Evolutionary conservation across 257 asterid genomes (phyloP).

Genomic region (Fraxinus americana): DNA sequence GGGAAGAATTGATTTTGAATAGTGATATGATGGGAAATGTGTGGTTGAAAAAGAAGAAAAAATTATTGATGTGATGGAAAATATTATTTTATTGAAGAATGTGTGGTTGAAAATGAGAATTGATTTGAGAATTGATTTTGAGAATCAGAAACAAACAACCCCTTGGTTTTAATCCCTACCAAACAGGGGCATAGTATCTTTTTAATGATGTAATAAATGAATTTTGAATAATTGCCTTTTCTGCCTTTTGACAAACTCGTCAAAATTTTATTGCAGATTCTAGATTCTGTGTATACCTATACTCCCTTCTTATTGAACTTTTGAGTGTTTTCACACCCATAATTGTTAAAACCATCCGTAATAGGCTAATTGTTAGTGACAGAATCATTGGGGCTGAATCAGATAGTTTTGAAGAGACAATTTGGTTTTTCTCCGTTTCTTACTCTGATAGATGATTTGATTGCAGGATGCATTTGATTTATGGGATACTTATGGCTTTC

Average conservation of each 20-base stretch:
- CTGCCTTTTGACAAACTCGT: neutral
- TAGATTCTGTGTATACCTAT: neutral
- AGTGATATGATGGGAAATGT: no score
- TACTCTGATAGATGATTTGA: conserved; percentile 24
- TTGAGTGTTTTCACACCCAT: neutral
- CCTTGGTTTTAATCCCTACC: no score
- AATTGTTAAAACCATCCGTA: neutral
- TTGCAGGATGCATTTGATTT: conserved; percentile 92
- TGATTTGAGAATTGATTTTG: no score
- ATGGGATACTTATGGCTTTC: conserved; percentile 98
- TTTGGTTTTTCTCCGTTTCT: conserved; percentile 20
- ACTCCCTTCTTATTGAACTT: neutral
- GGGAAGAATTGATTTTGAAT: no score
- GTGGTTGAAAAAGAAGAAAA: no score
- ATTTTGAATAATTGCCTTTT: neutral
- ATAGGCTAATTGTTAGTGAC: neutral
- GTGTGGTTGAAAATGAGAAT: no score
- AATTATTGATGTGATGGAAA: no score
- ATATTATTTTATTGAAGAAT: no score
- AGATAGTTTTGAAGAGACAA: conserved; percentile 4
- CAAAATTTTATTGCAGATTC: neutral
- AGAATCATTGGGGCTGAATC: neutral
- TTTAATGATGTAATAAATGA: no score
- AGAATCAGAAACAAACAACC: no score
- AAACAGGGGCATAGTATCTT: no score